Evolutionary conservation across 768 basidiomycete species (phyloP).

Genomic region (Naganishia kalamii): DNA sequence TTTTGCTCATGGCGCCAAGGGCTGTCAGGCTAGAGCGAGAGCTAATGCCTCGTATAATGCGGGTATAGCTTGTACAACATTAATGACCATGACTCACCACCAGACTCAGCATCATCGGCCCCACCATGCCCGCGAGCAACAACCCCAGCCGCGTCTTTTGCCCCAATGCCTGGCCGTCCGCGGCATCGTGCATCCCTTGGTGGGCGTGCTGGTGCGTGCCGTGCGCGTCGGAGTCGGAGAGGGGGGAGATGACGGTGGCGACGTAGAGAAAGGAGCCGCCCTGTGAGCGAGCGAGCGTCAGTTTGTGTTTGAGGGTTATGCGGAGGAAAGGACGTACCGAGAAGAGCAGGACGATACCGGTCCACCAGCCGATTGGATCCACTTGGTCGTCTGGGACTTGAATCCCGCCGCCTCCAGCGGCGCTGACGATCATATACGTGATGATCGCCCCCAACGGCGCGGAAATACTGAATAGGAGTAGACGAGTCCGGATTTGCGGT

Average conservation of each 20-base stretch:
- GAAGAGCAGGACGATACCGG: slow-evolving; percentile 71
- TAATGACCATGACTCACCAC: slow-evolving; percentile 58
- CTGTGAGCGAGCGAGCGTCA: slow-evolving; percentile 46
- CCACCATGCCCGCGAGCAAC: slow-evolving; percentile 63
- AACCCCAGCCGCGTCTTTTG: slow-evolving; percentile 53
- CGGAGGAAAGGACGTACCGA: slow-evolving; percentile 57
- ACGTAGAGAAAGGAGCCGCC: slow-evolving; percentile 94
- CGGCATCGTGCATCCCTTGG: slow-evolving; percentile 33
- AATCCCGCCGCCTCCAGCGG: slow-evolving; percentile 31
- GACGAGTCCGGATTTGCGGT: slow-evolving; percentile 63
- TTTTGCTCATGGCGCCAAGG: no score
- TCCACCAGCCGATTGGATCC: slow-evolving; percentile 52
- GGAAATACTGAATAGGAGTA: slow-evolving; percentile 71
- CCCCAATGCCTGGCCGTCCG: slow-evolving; percentile 49
- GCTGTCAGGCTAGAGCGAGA: background rate
- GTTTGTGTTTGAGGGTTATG: background rate
- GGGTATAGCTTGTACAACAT: background rate
- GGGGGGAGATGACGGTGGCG: slow-evolving; percentile 77
- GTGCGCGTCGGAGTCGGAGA: slow-evolving; percentile 46
- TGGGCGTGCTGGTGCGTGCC: slow-evolving; percentile 49
- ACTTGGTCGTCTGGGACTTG: slow-evolving; percentile 29
- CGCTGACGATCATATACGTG: slow-evolving; percentile 63
- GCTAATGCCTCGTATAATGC: background rate
- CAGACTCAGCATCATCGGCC: slow-evolving; percentile 59
- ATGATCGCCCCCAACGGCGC: slow-evolving; percentile 75